These are phyloP conservation scores for Cerrena zonata DNA, from an alignment of 1,284 basidiomycete species.

Conservation along the genomic window DNA sequence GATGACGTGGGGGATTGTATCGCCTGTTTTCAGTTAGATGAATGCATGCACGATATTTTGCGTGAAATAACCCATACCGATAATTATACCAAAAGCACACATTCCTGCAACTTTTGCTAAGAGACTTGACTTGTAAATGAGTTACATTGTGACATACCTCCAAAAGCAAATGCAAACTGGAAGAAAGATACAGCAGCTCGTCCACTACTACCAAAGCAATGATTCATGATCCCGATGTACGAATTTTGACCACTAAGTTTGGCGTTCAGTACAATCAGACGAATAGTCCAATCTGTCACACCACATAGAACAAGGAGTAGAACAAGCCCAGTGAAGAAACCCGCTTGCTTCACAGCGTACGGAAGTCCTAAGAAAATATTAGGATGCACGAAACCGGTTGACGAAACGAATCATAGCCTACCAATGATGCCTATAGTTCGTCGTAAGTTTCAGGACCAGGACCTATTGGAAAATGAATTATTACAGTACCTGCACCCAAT, in stretches of 20 bases:
- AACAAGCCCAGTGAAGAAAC: conserved; percentile 81
- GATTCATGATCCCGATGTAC: conserved; percentile 95
- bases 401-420: conserved; percentile 32
- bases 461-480: conserved; percentile 2
- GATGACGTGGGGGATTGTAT: conserved; percentile 94
- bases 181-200: conserved; percentile 93
- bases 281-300: conserved; percentile 97
- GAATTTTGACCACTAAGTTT: conserved; percentile 90
- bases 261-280: conserved; percentile 90
- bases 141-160: conserved; percentile 49
- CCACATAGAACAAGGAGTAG: conserved; percentile 77
- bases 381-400: conserved; percentile 3
- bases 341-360: conserved; percentile 88
- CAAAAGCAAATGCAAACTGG: conserved; percentile 96
- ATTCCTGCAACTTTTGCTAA: conserved; percentile 51
- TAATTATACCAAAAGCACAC: conserved; percentile 94
- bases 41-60: conserved; percentile 28
- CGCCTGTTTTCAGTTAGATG: conserved; percentile 44
- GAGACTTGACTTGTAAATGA: conserved; percentile 4
- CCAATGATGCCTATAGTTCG: conserved; percentile 70
- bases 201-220: conserved; percentile 86
- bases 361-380: conserved; percentile 62
- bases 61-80: conserved; percentile 37
- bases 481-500: conserved; percentile 74
- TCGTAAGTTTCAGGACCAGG: background rate